phyloP scores from a whole-genome alignment of 83 land plant genomes.

The Picea abies region DNA sequence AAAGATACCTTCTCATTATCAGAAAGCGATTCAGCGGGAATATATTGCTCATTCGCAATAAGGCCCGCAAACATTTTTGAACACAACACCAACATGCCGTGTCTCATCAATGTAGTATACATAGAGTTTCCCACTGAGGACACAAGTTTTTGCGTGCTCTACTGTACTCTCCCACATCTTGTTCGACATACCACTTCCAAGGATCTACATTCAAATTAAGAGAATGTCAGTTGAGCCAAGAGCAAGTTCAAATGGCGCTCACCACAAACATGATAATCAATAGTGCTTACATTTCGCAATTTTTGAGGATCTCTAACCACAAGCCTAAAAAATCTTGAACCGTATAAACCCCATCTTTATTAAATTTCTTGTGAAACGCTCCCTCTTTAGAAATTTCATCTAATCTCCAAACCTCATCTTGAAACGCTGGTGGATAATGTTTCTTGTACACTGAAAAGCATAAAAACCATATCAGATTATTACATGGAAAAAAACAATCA shows the following conservation, averaged over 20 bases:
- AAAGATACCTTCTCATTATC: slow-evolving; percentile 72
- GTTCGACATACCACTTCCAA: slow-evolving; percentile 97
- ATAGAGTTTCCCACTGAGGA: slow-evolving; percentile 72
- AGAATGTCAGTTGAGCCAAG: slow-evolving; percentile 3
- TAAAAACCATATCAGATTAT: not conserved
- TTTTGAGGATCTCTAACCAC: slow-evolving; percentile 64
- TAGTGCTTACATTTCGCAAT: slow-evolving; percentile 62
- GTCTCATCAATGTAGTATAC: slow-evolving; percentile 51
- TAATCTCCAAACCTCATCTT: slow-evolving; percentile 90
- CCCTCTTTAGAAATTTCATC: slow-evolving; percentile 96
- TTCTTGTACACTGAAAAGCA: slow-evolving; percentile 81
- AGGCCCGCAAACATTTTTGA: slow-evolving; percentile 83
- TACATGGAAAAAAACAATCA: not conserved
- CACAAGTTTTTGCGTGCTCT: slow-evolving; percentile 93
- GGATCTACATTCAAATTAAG: slow-evolving; percentile 44
- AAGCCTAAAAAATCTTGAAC: slow-evolving; percentile 85
- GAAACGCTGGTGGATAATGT: slow-evolving; percentile 85
- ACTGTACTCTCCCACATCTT: slow-evolving; percentile 96
- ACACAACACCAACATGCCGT: slow-evolving; percentile 70
- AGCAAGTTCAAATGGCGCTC: slow-evolving; percentile 1
- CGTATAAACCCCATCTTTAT: slow-evolving; percentile 39
- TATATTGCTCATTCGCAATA: slow-evolving; percentile 54
- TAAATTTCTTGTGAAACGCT: slow-evolving; percentile 84
- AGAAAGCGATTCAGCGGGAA: slow-evolving; percentile 68
- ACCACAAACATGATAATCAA: slow-evolving; percentile 12